These are phyloP conservation scores for Phytophthora tubulina DNA, from an alignment of 352 stramenopile genomes.

Conservation along the genomic window DNA sequence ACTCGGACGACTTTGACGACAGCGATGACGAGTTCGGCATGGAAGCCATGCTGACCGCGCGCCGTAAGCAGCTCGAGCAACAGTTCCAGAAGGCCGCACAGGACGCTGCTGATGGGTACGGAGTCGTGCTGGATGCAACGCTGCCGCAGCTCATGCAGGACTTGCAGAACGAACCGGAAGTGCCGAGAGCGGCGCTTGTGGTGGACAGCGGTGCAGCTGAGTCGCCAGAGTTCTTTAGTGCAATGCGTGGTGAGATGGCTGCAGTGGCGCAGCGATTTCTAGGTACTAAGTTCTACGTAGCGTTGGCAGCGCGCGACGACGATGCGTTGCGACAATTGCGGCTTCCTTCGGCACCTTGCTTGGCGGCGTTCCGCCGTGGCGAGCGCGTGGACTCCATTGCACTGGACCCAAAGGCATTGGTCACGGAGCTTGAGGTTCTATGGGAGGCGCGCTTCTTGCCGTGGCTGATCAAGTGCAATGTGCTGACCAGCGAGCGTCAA, in stretches of 20 bases:
- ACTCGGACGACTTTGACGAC: slow-evolving; percentile 54
- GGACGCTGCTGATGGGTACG: slow-evolving; percentile 64
- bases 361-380: slow-evolving; percentile 62
- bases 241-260: slow-evolving; percentile 56
- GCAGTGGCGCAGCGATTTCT: slow-evolving; percentile 53
- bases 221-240: slow-evolving; percentile 17
- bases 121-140: slow-evolving; percentile 50
- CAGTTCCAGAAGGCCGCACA: slow-evolving; percentile 56
- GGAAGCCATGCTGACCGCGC: slow-evolving; percentile 47
- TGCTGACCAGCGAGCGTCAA: slow-evolving; percentile 57
- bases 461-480: slow-evolving; percentile 72
- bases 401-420: slow-evolving; percentile 52
- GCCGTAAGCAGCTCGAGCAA: slow-evolving; percentile 55
- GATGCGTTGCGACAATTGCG: slow-evolving; percentile 54
- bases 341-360: slow-evolving; percentile 39
- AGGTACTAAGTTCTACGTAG: slow-evolving; percentile 71
- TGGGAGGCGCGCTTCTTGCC: slow-evolving; percentile 71
- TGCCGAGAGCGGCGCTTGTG: slow-evolving; percentile 56
- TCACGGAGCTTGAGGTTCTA: slow-evolving; percentile 40
- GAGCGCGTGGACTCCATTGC: slow-evolving; percentile 57
- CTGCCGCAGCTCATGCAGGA: slow-evolving; percentile 48
- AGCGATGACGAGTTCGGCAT: slow-evolving; percentile 57
- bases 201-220: slow-evolving; percentile 24
- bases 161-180: slow-evolving; percentile 42
- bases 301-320: slow-evolving; percentile 28